These are phyloP conservation scores for Desmodesmus armatus DNA, from an alignment of 139 green algal genomes.

Conservation along the genomic window DNA sequence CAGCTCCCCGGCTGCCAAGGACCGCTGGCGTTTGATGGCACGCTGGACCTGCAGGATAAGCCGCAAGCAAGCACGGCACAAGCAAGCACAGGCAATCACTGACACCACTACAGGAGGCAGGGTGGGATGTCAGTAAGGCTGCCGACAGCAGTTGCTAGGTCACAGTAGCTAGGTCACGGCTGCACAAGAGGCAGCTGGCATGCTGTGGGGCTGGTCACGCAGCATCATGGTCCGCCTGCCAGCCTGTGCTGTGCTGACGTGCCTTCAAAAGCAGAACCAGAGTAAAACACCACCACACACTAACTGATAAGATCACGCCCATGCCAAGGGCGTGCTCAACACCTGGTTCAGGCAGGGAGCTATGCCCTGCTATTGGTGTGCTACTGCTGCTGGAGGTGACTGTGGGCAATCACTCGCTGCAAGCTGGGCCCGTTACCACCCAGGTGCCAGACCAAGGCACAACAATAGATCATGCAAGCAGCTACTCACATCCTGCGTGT, in stretches of 20 bases:
- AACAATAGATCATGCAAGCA: neutral
- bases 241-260: too few species aligned
- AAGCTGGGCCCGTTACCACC: neutral
- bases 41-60: conserved; percentile 29
- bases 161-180: too few species aligned
- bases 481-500: conserved; percentile 43
- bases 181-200: too few species aligned
- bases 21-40: conserved; percentile 44
- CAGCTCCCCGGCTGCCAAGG: conserved; percentile 34
- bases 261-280: too few species aligned
- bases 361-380: too few species aligned
- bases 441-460: neutral
- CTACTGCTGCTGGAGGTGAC: neutral
- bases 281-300: too few species aligned
- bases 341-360: too few species aligned
- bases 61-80: neutral
- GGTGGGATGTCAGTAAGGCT: neutral
- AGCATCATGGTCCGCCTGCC: too few species aligned
- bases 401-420: neutral
- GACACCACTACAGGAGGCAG: neutral
- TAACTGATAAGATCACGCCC: too few species aligned
- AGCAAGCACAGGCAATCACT: neutral
- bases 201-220: too few species aligned
- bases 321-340: too few species aligned
- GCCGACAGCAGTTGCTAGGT: too few species aligned